Evolutionary conservation across 371 early-diverging fungal species (phyloP), one percentile per base, ranked within the genome.

Genomic region (Actinomucor elegans): DNA sequence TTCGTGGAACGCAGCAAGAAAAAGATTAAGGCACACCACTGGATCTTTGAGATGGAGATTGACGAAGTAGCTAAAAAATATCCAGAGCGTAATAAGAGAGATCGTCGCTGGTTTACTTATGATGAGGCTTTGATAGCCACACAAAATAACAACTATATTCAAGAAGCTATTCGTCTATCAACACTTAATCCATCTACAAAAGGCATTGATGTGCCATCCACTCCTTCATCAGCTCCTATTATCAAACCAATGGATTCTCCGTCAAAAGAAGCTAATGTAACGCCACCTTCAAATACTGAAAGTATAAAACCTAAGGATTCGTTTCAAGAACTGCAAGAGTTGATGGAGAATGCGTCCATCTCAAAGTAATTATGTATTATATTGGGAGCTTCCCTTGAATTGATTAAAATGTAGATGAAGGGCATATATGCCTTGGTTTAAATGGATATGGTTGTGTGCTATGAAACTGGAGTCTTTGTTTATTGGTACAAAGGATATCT

Each of bases 1-100:
- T 86, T 75, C 57, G 77, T 70, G 17, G 81, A 82, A 48, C 48
- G 54, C 10, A 29, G 55, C 5, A 77, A 75, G 34, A 73, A 73
- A 18, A 77, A 77, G 28, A 77, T 80, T 9, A 80, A 78, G 37
- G 77, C 79, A 12, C 66, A 78, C 38, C 80, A 80, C 55, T 70
- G 78, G 75, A 80, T 86, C 26, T 86, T 67, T 55, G 86, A 83
- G 49, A 62, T 86, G 71, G 75, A 81, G 45, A 79, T 86, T 5
- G 65, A 74, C 3, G 73, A 72, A 50, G 61, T 86, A 33, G 69
- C 53, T 29, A 84, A 82, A 26, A 73, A 64, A 33, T 86, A 75
- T 58, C 86, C 86, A 21, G 86, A 86, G 55, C 76, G 73, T 54
- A 74, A 73, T 63, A 81, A 80, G 64, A 67, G 86, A 24, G 79